A percentile compares a stretch with the other conserved stretches of the same genome.
phyloP scores from a whole-genome alignment of 208 protist species.

The Herpetomonas samuelpessoai region DNA sequence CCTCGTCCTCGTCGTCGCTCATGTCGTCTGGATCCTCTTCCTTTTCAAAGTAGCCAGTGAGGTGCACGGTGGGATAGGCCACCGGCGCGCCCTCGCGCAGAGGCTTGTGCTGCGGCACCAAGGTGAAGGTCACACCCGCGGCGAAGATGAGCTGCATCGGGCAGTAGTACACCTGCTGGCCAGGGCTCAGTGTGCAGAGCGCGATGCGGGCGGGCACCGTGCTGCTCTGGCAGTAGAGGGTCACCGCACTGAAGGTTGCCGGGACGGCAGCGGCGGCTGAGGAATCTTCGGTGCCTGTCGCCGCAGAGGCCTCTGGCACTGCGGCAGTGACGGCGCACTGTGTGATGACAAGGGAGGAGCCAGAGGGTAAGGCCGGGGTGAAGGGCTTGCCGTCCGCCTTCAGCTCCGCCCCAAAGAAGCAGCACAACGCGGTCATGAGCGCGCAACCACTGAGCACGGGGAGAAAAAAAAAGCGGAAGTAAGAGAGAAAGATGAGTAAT shows the following conservation, averaged over 20 bases:
- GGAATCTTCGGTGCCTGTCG: neutral
- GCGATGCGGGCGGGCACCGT: slow-evolving; percentile 48
- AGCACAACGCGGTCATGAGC: slow-evolving; percentile 74
- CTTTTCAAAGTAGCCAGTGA: slow-evolving; percentile 78
- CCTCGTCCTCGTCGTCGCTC: slow-evolving; percentile 5
- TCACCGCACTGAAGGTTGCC: slow-evolving; percentile 34
- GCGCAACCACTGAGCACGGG: no score
- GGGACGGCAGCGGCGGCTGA: neutral
- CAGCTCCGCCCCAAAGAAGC: slow-evolving; percentile 80
- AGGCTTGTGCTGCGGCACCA: slow-evolving; percentile 30
- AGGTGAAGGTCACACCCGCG: slow-evolving; percentile 50
- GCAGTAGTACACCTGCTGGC: slow-evolving; percentile 39
- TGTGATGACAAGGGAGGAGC: slow-evolving; percentile 62
- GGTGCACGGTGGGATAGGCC: slow-evolving; percentile 52
- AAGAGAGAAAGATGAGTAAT: no score
- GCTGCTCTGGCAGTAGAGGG: slow-evolving; percentile 70
- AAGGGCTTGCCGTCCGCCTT: slow-evolving; percentile 48
- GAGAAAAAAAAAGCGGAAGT: no score
- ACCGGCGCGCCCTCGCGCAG: neutral
- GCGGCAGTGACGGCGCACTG: slow-evolving; percentile 65
- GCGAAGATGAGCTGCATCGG: slow-evolving; percentile 75
- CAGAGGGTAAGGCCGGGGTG: slow-evolving; percentile 55
- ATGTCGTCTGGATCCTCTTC: slow-evolving; percentile 36
- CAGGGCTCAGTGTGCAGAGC: slow-evolving; percentile 51
- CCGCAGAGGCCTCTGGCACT: slow-evolving; percentile 15